These are phyloP conservation scores for Tricladium varicosporioides DNA, from an alignment of 2,329 filamentous ascomycete genomes.

Conservation along the genomic window DNA sequence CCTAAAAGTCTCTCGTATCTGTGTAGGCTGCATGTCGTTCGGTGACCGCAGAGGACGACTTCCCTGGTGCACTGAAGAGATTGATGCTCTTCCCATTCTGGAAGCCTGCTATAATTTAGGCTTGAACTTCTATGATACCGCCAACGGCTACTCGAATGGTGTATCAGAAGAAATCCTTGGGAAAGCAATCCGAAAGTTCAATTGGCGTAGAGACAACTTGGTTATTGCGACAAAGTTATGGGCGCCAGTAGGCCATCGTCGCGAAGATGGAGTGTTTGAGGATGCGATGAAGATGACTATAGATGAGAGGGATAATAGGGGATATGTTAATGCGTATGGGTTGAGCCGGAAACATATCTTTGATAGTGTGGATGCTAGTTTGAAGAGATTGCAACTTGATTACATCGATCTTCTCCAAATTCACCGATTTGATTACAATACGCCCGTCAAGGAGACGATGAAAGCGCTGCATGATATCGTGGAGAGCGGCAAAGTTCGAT, in stretches of 20 bases:
- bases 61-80: constrained; percentile 15
- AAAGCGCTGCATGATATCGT: constrained; percentile 57
- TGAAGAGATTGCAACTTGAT: constrained; percentile 48
- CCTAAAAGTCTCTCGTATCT: constrained; percentile 50
- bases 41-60: constrained; percentile 32
- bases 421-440: constrained; percentile 52
- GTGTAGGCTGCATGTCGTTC: constrained; percentile 51
- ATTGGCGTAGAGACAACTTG: constrained; percentile 61
- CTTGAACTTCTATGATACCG: constrained; percentile 52
- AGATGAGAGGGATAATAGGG: constrained; percentile 38
- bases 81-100: constrained; percentile 46
- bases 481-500: constrained; percentile 54
- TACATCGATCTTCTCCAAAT: constrained; percentile 54
- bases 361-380: constrained; percentile 58
- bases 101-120: constrained; percentile 50
- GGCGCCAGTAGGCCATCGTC: constrained; percentile 11
- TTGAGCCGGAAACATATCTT: constrained; percentile 63
- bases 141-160: constrained; percentile 51
- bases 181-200: constrained; percentile 62
- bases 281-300: constrained; percentile 1
- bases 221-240: constrained; percentile 66
- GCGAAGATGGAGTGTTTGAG: constrained; percentile 10
- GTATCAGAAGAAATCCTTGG: constrained; percentile 35
- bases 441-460: constrained; percentile 58
- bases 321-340: constrained; percentile 47